These are phyloP conservation scores for Termitomyces sp. DNA, from an alignment of 1,284 basidiomycete species.

Conservation along the genomic window DNA sequence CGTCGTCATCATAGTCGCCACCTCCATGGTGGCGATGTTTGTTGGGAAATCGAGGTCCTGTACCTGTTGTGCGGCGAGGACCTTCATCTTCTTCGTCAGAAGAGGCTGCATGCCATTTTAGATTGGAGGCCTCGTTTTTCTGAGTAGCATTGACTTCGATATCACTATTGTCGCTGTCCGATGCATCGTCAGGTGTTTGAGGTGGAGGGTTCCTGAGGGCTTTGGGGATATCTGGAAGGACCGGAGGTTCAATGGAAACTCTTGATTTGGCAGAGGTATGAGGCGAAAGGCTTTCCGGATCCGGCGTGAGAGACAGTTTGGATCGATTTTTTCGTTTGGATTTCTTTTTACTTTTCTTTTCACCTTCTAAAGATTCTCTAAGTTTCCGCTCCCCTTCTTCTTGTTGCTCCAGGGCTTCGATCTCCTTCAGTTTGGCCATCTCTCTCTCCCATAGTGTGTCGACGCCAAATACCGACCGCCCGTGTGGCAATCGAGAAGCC, in stretches of 20 bases:
- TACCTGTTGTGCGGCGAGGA: conserved; percentile 49
- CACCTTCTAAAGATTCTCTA: conserved; percentile 40
- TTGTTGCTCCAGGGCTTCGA: conserved; percentile 57
- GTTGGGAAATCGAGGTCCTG: conserved; percentile 45
- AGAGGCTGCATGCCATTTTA: conserved; percentile 53
- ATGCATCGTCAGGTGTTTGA: conserved; percentile 43
- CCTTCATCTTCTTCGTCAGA: conserved; percentile 55
- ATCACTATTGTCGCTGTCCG: conserved; percentile 47
- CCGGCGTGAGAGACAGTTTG: conserved; percentile 18
- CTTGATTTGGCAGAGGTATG: conserved; percentile 20
- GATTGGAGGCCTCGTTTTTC: conserved; percentile 15
- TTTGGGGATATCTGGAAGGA: conserved; percentile 50
- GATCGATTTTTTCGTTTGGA: conserved; percentile 39
- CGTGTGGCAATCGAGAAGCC: conserved; percentile 31
- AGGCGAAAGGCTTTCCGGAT: conserved; percentile 11
- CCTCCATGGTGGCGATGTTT: conserved; percentile 21
- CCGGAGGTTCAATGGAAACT: conserved; percentile 44
- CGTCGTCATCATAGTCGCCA: conserved; percentile 60
- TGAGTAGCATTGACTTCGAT: conserved; percentile 19
- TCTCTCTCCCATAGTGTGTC: conserved; percentile 80
- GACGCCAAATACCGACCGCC: conserved; percentile 76
- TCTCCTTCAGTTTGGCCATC: conserved; percentile 65
- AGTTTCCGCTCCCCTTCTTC: conserved; percentile 46
- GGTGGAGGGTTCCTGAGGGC: conserved; percentile 39
- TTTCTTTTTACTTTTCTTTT: conserved; percentile 40